These are phyloP conservation scores for Fraxinus floribunda DNA, from an alignment of 305 asterid species.

Conservation along the genomic window DNA sequence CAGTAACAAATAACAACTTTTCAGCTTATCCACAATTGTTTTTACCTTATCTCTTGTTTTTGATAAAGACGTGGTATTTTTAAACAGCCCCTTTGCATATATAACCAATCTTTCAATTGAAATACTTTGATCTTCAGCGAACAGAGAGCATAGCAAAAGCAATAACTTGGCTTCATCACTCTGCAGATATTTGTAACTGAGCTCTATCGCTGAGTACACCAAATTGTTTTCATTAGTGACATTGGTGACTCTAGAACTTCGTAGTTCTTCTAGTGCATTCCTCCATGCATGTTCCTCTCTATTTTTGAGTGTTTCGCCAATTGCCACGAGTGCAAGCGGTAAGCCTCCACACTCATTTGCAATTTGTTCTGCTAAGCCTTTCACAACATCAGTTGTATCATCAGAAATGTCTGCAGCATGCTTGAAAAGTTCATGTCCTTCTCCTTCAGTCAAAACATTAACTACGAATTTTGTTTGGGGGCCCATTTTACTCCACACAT, in stretches of 20 bases:
- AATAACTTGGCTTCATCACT: neutral
- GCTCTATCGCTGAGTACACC: neutral
- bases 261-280: neutral
- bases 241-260: neutral
- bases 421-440: neutral
- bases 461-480: slow-evolving; percentile 1
- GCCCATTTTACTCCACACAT: slow-evolving; percentile 12
- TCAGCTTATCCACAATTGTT: neutral
- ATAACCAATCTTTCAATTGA: slow-evolving; percentile 16
- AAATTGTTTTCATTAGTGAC: neutral
- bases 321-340: neutral
- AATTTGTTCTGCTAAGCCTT: neutral
- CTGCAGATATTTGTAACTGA: slow-evolving; percentile 2
- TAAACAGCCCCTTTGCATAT: slow-evolving; percentile 14
- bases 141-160: neutral
- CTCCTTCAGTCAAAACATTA: neutral
- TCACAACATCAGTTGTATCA: neutral
- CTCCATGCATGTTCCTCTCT: neutral
- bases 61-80: neutral
- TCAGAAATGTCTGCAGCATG: neutral
- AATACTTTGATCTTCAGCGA: slow-evolving; percentile 6
- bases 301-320: neutral
- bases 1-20: neutral
- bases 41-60: neutral
- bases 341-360: neutral